phyloP scores from a whole-genome alignment of 192 early-diverging fungal species.

The Coemansia sp. region DNA sequence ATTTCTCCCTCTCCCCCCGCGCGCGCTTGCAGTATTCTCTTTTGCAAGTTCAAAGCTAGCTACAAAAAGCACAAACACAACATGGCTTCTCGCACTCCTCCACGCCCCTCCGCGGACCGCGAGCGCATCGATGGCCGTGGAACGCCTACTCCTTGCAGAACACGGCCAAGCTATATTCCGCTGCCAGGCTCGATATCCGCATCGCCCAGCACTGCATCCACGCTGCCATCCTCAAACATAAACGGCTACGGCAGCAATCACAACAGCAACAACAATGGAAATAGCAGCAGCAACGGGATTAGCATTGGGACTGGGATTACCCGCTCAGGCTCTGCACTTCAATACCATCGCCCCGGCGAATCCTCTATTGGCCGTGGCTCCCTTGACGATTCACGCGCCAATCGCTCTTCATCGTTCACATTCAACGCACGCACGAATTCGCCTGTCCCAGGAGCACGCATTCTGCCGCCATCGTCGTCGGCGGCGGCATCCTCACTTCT shows the following conservation, averaged over 20 bases:
- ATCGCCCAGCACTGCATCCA: constrained; percentile 2
- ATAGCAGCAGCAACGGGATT: background rate
- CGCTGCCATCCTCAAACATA: constrained; percentile 1
- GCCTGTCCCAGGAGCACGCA: constrained; percentile 4
- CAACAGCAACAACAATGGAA: background rate
- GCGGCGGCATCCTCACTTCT: background rate
- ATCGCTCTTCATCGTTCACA: constrained; percentile 47
- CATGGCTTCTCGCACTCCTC: constrained; percentile 19
- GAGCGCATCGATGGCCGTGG: constrained; percentile 15
- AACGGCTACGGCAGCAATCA: background rate
- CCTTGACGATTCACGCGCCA: constrained; percentile 25
- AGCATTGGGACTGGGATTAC: background rate
- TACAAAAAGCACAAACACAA: background rate
- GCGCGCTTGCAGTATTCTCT: background rate
- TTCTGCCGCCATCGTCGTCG: constrained; percentile 8
- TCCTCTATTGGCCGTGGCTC: constrained; percentile 16
- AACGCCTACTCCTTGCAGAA: constrained; percentile 20
- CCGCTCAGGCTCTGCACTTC: constrained; percentile 6
- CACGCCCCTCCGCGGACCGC: constrained; percentile 17
- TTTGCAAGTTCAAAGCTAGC: background rate
- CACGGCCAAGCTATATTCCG: constrained; percentile 35
- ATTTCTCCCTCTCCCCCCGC: background rate
- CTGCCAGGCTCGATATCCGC: constrained; percentile 21
- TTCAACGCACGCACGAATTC: constrained; percentile 18
- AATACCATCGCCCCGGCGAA: constrained; percentile 17